Conservation (phyloP, 2,329 filamentous ascomycete genomes). For the Lachnellula cervina region DNA sequence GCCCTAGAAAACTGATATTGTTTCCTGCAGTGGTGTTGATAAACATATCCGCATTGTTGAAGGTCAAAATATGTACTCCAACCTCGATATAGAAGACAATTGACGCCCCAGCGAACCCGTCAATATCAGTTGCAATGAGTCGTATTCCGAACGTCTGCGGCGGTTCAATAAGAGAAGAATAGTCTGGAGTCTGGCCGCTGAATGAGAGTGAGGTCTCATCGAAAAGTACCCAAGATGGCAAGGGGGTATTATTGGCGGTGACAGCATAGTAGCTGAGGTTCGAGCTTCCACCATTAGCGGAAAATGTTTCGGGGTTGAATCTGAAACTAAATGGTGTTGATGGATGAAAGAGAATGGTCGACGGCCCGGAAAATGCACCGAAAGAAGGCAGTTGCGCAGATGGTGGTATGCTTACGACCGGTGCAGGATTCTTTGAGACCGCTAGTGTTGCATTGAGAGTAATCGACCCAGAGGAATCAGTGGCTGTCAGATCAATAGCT, state of each 20-base stretch:
- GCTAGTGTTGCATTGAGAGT: conserved; percentile 66
- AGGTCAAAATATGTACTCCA: conserved; percentile 63
- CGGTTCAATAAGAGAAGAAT: conserved; percentile 57
- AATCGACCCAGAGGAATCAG: conserved; percentile 58
- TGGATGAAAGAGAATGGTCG: conserved; percentile 52
- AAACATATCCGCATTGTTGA: conserved; percentile 51
- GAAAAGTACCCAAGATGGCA: conserved; percentile 83
- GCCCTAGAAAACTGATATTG: conserved; percentile 46
- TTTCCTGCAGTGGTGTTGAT: conserved; percentile 53
- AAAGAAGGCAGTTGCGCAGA: conserved; percentile 52
- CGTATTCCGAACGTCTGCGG: conserved; percentile 69
- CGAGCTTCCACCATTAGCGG: conserved; percentile 36
- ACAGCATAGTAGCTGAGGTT: conserved; percentile 70
- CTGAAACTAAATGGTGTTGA: conserved; percentile 48
- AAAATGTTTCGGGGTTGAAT: conserved; percentile 59
- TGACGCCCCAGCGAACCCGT: conserved; percentile 67
- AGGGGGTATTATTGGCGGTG: conserved; percentile 69
- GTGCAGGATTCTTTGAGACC: conserved; percentile 54
- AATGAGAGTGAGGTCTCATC: conserved; percentile 60
- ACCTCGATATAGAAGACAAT: conserved; percentile 68
- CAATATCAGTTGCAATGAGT: conserved; percentile 72
- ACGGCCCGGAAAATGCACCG: conserved; percentile 56
- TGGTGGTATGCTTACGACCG: conserved; percentile 51
- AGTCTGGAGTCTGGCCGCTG: conserved; percentile 63
- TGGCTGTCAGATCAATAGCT: conserved; percentile 62